Evolutionary conservation across 2,329 filamentous ascomycete genomes (phyloP), one percentile per base, ranked within the genome.

Genomic region (Aureobasidium vineae): DNA sequence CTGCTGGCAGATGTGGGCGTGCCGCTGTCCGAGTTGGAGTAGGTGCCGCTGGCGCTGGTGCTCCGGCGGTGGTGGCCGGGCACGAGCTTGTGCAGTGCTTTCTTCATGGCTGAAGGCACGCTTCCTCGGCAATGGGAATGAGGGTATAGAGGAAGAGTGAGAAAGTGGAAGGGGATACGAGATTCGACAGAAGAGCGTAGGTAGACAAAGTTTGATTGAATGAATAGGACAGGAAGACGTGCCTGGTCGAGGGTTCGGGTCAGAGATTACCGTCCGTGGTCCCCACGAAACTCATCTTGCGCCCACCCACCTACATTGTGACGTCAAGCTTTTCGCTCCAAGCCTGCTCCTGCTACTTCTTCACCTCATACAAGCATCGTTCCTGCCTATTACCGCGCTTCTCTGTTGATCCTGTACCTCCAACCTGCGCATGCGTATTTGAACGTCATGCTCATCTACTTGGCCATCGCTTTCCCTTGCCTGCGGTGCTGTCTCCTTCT

Each of bases 61-160:
- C 61, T 65, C 40, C 61, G 61, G 43, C 61, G 61, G 60, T 61
- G 57, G 47, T 66, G 64, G 43, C 36, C 41, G 26, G 64, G 64
- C 53, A 66, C 54, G 11, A 66, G 45, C 36, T 66, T 66, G 54
- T 66, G 64, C 26, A 66, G 26, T 38, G 54, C 64, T 28, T 66
- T 66, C 64, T 66, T 66, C 64, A 66, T 66, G 50, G 50, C 61
- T 56, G 50, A 40, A 38, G 40, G 43, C 28, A 49, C 33, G 28
- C 28, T 49, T 28, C 47, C 36, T 8, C 1, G 53, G 26, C 31
- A 7, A 16, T 47, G 28, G 28, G 5, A 23, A 19, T 21, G 28
- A 26, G 43, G 40, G 23, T 28, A 23, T 10, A 21, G 53, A 28
- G 21, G 21, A 16, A 31, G 54, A 31, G 28, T 23, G 45, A 28